Evolutionary conservation across 345 rosid genomes (phyloP), one percentile per base, ranked within the genome.

Genomic region (Clarkia xantiana): DNA sequence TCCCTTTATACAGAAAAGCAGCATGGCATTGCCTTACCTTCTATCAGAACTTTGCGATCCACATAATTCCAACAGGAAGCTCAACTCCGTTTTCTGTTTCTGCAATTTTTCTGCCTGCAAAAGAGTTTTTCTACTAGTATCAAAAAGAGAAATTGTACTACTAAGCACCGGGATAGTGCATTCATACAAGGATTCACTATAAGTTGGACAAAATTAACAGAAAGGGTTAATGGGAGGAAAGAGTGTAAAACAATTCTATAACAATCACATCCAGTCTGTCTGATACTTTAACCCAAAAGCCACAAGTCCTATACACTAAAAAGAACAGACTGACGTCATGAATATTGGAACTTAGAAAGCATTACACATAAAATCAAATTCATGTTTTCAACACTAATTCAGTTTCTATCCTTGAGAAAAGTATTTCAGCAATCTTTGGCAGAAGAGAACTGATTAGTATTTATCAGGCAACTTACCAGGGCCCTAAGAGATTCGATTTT

Each of bases 91-190:
- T 39, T 81, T 78, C 51, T 81, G 94, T 76, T 77, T 84, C 66
- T 70, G 86, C 63, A 79, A 57, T 58, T 78, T 64, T 70, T 86
- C 96, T 67, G 80, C 72, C 96, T 90, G 89, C 68, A 71, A 49
- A 9, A 49, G 36, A 49, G 8, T n/a, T 60, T 46, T 25, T 11
- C 59, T 47, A 54, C 44, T 42, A n/a, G 11, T 36, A 45, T 61
- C 42, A 65, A 46, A 40, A 46, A 40, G 14, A 29, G 42, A 14
- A 47, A 18, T 13, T 47, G 36, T 15, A 38, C 40, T 60, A 17
- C 29, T 42, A 58, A 18, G n/a, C 14, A 53, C 7, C 34, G 40
- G 23, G 6, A 20, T 10, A 14, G 11, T 7, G 22, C 18, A 47
- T 29, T 29, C 6, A 29, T 7, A 29, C 9, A 29, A 29, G 36